These are phyloP conservation scores for Gypsophila paniculata DNA, from an alignment of 179 eudicot species.

Conservation along the genomic window DNA sequence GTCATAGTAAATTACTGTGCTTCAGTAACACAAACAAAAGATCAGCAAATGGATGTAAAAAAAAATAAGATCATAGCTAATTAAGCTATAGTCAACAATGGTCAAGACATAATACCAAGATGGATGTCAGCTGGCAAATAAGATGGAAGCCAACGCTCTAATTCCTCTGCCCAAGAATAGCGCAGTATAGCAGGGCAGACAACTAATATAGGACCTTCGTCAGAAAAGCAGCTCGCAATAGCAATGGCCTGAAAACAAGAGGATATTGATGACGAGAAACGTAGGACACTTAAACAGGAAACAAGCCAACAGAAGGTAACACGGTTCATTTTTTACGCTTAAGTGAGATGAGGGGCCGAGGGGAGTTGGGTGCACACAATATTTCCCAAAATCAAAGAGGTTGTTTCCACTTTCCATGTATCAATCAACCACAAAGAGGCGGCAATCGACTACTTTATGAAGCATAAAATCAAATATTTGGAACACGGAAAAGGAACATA, in stretches of 20 bases:
- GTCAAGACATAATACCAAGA: slow-evolving; percentile 51
- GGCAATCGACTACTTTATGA: neutral
- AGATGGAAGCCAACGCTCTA: slow-evolving; percentile 93
- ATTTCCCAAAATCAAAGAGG: neutral
- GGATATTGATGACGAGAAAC: neutral
- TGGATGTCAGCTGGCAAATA: slow-evolving; percentile 90
- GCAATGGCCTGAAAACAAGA: slow-evolving; percentile 75
- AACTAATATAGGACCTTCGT: slow-evolving; percentile 77
- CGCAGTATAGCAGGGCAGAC: slow-evolving; percentile 98
- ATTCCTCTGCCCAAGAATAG: slow-evolving; percentile 93
- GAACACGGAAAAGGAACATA: neutral
- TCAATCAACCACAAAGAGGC: neutral
- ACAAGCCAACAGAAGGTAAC: slow-evolving; percentile 3
- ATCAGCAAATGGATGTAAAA: neutral
- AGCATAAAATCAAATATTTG: slow-evolving; percentile 1
- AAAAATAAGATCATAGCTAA: neutral
- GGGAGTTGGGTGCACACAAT: too few relatives aligned
- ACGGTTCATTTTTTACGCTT: neutral
- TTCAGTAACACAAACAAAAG: slow-evolving; percentile 8
- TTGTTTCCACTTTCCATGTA: neutral
- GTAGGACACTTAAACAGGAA: neutral
- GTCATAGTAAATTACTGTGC: neutral
- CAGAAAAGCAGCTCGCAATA: slow-evolving; percentile 74
- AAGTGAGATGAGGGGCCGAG: too few relatives aligned
- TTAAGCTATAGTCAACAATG: neutral